Evolutionary conservation across 2,329 filamentous ascomycete genomes (phyloP), one percentile per base, ranked within the genome.

Genomic region (Colletotrichum sp.): DNA sequence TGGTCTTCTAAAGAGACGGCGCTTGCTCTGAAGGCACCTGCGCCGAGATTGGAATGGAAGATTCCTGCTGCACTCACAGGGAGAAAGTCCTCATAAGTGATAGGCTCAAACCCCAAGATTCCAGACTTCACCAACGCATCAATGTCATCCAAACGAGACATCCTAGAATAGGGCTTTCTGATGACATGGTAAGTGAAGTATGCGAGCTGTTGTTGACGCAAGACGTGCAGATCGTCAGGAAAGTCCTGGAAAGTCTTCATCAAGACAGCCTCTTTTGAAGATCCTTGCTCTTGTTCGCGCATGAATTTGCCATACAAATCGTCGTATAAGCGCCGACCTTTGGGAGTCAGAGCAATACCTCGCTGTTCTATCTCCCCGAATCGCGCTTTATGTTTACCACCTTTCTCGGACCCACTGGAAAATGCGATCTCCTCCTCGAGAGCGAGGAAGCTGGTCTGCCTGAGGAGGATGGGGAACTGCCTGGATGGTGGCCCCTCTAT

Each of bases 361-460:
- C 89, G 84, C 78, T 90, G 86, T 77, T 90, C 89, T 7, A 90
- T 86, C 78, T 90, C 89, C 1, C 89, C 89, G 55, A 90, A 90
- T 0, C 89, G 83, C 3, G 89, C 88, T 6, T 83, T 87, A 67
- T 90, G 89, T 0, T 81, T 84, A 3, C 87, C 86, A 5, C 79
- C 69, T 9, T 13, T 21, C 21, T 78, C 71, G 8, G 78, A 60
- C 1, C 77, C 44, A 16, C 80, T 79, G 3, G 72, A 78, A 73
- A 90, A 90, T 3, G 81, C 80, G 6, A 90, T 85, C 0, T 80
- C 81, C 78, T 90, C 89, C 71, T 90, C 86, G 1, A 90, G 78
- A 0, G 89, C 89, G 4, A 87, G 81, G 75, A 91, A 90, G 72
- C 89, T 91, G 0, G 89, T 90, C 75, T 90, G 89, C 0, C 89